These are phyloP conservation scores for Tricholomella constricta DNA, from an alignment of 768 basidiomycete species.

Conservation along the genomic window DNA sequence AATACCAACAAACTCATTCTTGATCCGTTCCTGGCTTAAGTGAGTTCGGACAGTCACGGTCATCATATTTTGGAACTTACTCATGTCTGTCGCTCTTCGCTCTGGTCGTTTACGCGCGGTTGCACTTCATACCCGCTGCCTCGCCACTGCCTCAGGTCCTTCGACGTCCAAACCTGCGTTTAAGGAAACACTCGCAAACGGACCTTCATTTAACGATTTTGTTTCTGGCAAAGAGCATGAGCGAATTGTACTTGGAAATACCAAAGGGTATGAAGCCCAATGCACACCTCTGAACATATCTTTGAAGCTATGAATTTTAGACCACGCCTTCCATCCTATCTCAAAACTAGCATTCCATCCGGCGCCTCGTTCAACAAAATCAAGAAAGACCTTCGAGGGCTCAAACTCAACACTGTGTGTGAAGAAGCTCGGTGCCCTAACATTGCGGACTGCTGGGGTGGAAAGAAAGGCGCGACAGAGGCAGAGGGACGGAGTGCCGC, in stretches of 20 bases:
- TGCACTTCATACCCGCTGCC: conserved; percentile 35
- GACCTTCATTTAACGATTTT: conserved; percentile 83
- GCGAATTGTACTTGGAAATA: conserved; percentile 71
- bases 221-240: conserved; percentile 59
- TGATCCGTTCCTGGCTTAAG: too few relatives aligned
- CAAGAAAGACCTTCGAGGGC: conserved; percentile 91
- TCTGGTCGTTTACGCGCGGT: conserved; percentile 13
- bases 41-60: background rate
- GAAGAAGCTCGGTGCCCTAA: conserved; percentile 99
- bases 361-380: conserved; percentile 88
- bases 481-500: conserved; percentile 79
- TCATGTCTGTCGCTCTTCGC: conserved; percentile 12
- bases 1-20: too few relatives aligned
- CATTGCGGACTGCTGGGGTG: conserved; percentile 99
- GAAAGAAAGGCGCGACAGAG: conserved; percentile 64
- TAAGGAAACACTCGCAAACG: conserved; percentile 53
- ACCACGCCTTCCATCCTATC: conserved; percentile 81
- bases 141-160: conserved; percentile 49
- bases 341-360: conserved; percentile 92
- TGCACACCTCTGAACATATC: background rate
- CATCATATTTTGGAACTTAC: background rate
- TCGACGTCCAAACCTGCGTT: conserved; percentile 45
- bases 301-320: conserved; percentile 37
- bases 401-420: conserved; percentile 93
- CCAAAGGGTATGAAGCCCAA: conserved; percentile 48